Conservation (phyloP, 345 rosid species). For the Mercurialis annua region DNA sequence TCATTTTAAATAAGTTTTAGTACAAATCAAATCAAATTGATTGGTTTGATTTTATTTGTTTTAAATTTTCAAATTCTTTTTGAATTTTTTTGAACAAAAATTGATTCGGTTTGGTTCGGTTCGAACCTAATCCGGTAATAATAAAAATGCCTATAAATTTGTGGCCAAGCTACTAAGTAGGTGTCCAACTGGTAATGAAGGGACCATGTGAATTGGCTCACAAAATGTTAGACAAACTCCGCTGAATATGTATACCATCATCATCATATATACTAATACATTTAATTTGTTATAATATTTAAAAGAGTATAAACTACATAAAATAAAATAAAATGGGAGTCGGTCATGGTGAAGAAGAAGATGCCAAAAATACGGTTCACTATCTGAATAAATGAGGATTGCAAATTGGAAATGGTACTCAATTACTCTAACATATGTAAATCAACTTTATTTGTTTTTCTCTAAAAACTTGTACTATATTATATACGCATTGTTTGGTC, state of each 20-base stretch:
- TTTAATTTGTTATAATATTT: slow-evolving; percentile 18
- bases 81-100: too few species aligned
- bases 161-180: not conserved
- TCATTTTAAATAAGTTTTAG: too few species aligned
- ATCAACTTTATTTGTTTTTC: too few species aligned
- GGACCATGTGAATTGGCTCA: slow-evolving; percentile 33
- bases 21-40: too few species aligned
- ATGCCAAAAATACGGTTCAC: slow-evolving; percentile 32
- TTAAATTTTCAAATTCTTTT: too few species aligned
- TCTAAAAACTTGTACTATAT: too few species aligned
- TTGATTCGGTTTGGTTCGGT: too few species aligned
- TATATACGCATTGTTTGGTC: too few species aligned
- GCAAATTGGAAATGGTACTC: slow-evolving; percentile 39
- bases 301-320: too few species aligned
- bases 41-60: too few species aligned
- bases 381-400: slow-evolving; percentile 28
- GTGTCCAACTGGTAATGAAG: slow-evolving; percentile 20
- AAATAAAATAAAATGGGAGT: too few species aligned
- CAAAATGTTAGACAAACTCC: slow-evolving; percentile 29
- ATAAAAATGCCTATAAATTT: not conserved
- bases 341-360: slow-evolving; percentile 25
- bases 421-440: slow-evolving; percentile 41
- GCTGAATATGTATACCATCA: slow-evolving; percentile 6
- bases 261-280: slow-evolving; percentile 14
- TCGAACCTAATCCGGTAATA: not conserved